Evolutionary conservation across 176 grass and related monocot genomes (phyloP).

Genomic region (Themeda triandra): DNA sequence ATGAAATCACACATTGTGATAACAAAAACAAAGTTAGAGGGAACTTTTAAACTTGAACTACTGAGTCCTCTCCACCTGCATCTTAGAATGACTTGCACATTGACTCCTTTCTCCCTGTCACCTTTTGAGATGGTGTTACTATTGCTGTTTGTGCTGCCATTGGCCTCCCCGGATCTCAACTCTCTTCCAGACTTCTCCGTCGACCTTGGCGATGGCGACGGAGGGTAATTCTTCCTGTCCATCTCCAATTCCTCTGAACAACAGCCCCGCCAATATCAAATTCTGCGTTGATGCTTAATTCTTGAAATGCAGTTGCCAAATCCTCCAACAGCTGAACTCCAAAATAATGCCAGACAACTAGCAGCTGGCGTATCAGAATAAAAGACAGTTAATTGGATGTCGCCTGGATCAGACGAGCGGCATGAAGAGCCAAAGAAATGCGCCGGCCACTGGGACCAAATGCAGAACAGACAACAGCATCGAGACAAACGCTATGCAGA

Average conservation of each 20-base stretch:
- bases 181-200: slow-evolving; percentile 74
- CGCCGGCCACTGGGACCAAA: slow-evolving; percentile 44
- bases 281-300: slow-evolving; percentile 21
- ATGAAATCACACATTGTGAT: slow-evolving; percentile 20
- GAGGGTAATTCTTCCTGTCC: slow-evolving; percentile 56
- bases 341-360: slow-evolving; percentile 5
- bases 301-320: slow-evolving; percentile 21
- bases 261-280: neutral
- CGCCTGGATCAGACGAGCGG: neutral
- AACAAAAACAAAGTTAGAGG: slow-evolving; percentile 23
- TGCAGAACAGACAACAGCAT: slow-evolving; percentile 26
- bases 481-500: slow-evolving; percentile 26
- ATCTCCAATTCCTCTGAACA: slow-evolving; percentile 32
- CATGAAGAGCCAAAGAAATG: slow-evolving; percentile 38
- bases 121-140: slow-evolving; percentile 46
- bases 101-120: slow-evolving; percentile 96
- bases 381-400: neutral
- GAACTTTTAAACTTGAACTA: slow-evolving; percentile 25
- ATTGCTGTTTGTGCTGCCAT: slow-evolving; percentile 42
- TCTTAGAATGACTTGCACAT: slow-evolving; percentile 98
- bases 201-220: slow-evolving; percentile 80
- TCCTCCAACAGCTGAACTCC: neutral
- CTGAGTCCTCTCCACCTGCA: slow-evolving; percentile 62
- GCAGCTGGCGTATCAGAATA: slow-evolving; percentile 15
- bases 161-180: slow-evolving; percentile 65